phyloP scores from a whole-genome alignment of 805 yeast genomes.

The Saccharomyces jurei region DNA sequence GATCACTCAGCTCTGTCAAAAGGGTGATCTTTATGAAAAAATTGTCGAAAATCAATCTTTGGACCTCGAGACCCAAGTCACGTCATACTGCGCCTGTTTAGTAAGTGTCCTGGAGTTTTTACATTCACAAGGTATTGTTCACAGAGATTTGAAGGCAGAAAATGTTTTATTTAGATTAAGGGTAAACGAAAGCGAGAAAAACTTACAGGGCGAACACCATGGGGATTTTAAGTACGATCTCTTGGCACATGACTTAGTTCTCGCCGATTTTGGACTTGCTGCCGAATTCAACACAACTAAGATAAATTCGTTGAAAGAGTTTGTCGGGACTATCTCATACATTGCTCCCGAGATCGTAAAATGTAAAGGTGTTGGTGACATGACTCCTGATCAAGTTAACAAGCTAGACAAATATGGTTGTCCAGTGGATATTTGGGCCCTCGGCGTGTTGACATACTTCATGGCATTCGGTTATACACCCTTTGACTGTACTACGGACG shows the following conservation, averaged over 20 bases:
- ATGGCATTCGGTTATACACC: slow-evolving; percentile 71
- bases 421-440: slow-evolving; percentile 67
- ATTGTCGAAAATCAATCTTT: slow-evolving; percentile 41
- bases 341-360: slow-evolving; percentile 65
- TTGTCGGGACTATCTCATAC: slow-evolving; percentile 63
- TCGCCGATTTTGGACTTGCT: slow-evolving; percentile 53
- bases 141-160: slow-evolving; percentile 68
- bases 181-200: slow-evolving; percentile 20
- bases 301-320: slow-evolving; percentile 35
- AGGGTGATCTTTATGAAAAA: slow-evolving; percentile 61
- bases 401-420: slow-evolving; percentile 38
- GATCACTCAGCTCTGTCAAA: slow-evolving; percentile 59
- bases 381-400: slow-evolving; percentile 11
- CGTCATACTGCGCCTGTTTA: slow-evolving; percentile 41
- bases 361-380: slow-evolving; percentile 27
- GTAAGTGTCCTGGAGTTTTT: slow-evolving; percentile 49
- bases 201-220: slow-evolving; percentile 21
- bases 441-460: slow-evolving; percentile 65
- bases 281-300: slow-evolving; percentile 34
- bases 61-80: slow-evolving; percentile 40
- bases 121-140: slow-evolving; percentile 53
- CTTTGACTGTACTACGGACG: slow-evolving; percentile 63
- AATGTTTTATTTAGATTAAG: slow-evolving; percentile 45
- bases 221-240: slow-evolving; percentile 33
- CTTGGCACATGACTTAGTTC: slow-evolving; percentile 28